These are phyloP conservation scores for Rhamnella rubrinervis DNA, from an alignment of 331 rosid genomes.

Conservation along the genomic window DNA sequence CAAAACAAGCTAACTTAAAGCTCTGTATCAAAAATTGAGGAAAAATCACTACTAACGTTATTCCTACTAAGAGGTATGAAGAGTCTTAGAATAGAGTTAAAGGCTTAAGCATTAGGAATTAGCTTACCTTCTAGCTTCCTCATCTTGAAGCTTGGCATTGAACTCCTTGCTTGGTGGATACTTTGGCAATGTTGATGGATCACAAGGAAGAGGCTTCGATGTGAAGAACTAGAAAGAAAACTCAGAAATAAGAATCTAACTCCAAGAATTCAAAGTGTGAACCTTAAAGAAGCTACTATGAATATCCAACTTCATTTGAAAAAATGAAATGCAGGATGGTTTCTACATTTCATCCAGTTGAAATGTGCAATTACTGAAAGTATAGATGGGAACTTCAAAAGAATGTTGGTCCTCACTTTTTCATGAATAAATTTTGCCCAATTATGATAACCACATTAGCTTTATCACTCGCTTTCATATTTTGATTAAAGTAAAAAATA, in stretches of 20 bases:
- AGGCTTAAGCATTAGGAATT: constrained; percentile 12
- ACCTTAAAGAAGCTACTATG: background rate
- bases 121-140: constrained; percentile 77
- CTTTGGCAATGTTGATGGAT: constrained; percentile 75
- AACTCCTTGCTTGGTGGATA: constrained; percentile 91
- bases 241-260: constrained; percentile 8
- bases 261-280: background rate
- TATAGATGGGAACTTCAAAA: no score
- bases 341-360: background rate
- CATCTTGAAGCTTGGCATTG: constrained; percentile 68
- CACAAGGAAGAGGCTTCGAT: constrained; percentile 67
- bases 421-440: constrained; percentile 1
- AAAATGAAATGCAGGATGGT: background rate
- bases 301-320: background rate
- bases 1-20: background rate
- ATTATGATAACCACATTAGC: background rate
- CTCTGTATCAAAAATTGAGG: background rate
- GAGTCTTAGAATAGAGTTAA: background rate
- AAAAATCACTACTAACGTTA: background rate
- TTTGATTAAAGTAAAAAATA: background rate
- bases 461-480: background rate
- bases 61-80: background rate
- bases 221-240: constrained; percentile 64
- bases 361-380: no score
- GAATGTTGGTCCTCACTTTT: no score